phyloP scores from a whole-genome alignment of 306 rosid species.

The peach (Prunus persica) region DNA sequence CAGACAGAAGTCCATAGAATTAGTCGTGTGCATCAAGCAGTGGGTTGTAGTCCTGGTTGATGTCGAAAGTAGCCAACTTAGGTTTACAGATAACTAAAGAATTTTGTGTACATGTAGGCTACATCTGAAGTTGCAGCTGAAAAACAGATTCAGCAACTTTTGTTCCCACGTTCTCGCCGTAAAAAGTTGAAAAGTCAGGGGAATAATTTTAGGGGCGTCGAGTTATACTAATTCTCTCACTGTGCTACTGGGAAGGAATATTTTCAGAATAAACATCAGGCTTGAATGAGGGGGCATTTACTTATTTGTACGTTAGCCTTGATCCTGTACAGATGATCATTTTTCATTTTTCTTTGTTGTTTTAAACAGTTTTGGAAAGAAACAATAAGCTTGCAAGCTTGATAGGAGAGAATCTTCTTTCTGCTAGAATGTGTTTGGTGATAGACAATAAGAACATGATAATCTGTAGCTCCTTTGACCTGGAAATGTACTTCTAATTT shows the following conservation, averaged over 20 bases:
- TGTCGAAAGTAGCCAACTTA: not conserved
- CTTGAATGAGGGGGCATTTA: not conserved
- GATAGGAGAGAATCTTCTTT: not conserved
- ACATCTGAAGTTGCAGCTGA: conserved; percentile 62
- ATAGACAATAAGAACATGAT: not conserved
- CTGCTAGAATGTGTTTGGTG: not conserved
- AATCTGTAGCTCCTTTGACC: conserved; percentile 1
- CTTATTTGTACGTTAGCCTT: not conserved
- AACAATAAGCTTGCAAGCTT: not conserved
- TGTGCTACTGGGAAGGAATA: not conserved
- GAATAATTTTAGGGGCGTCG: conserved; percentile 26
- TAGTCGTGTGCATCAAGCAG: not conserved
- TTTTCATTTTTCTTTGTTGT: not conserved
- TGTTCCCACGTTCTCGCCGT: conserved; percentile 68
- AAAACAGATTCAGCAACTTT: conserved; percentile 81
- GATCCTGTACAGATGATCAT: not conserved
- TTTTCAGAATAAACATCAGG: not conserved
- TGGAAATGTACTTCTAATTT: not conserved
- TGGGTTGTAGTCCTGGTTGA: not conserved
- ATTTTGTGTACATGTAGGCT: conserved; percentile 43
- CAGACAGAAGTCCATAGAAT: not conserved
- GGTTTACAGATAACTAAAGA: not conserved
- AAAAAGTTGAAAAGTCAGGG: conserved; percentile 50
- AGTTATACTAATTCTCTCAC: conserved; percentile 17
- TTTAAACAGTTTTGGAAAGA: not conserved